Evolutionary conservation across 2,329 filamentous ascomycete species (phyloP).

Genomic region (Aspergillus sp.): DNA sequence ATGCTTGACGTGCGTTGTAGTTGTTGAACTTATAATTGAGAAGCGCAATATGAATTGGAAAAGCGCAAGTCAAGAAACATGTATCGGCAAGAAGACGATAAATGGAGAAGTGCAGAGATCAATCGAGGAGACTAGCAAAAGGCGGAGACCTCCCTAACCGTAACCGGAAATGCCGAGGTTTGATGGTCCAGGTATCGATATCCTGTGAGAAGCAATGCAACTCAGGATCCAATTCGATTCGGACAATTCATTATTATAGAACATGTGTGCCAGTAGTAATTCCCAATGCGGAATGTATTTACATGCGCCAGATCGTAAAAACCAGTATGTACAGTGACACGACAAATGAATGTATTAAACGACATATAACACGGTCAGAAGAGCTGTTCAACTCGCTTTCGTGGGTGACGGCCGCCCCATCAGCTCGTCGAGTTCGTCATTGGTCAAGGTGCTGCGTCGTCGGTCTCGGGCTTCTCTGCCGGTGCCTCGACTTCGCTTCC

Average conservation of each 20-base stretch:
- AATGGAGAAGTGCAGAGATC: neutral
- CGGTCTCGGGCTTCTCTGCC: constrained; percentile 23
- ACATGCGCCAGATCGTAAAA: constrained; percentile 13
- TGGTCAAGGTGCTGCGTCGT: constrained; percentile 40
- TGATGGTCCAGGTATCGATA: neutral
- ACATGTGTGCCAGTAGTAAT: neutral
- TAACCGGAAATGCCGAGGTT: constrained; percentile 1
- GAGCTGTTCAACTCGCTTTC: neutral
- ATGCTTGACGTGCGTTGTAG: too few species aligned
- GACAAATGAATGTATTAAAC: constrained; percentile 3
- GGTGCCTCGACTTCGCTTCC: constrained; percentile 28
- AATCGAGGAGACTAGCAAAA: neutral
- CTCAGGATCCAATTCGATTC: neutral
- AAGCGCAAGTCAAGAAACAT: too few species aligned
- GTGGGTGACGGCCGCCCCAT: constrained; percentile 21
- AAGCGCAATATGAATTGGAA: too few species aligned
- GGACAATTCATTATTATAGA: constrained; percentile 3
- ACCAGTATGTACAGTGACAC: constrained; percentile 2
- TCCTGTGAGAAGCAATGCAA: neutral
- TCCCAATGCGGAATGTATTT: constrained; percentile 3
- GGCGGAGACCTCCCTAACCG: constrained; percentile 7
- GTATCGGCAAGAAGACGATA: too few species aligned
- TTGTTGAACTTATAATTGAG: too few species aligned
- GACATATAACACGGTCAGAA: constrained; percentile 6
- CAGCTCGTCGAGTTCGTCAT: constrained; percentile 37